phyloP scores from a whole-genome alignment of 805 yeast genomes.

The Sugiyamaella smithiae region DNA sequence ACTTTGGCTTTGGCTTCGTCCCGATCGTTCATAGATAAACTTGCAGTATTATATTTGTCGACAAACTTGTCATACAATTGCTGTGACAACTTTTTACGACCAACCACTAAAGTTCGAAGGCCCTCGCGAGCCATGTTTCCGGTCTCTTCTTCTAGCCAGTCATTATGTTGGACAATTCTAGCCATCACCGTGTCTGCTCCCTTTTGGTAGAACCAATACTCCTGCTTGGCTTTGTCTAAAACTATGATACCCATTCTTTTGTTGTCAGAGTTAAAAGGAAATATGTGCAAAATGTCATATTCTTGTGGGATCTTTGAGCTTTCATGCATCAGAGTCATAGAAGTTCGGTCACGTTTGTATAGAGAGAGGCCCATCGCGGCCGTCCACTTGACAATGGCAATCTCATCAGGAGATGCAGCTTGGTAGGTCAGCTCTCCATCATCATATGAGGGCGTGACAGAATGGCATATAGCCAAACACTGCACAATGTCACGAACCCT shows the following conservation, averaged over 20 bases:
- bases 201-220: slow-evolving; percentile 80
- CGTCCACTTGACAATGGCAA: slow-evolving; percentile 92
- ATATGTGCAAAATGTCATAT: slow-evolving; percentile 72
- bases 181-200: slow-evolving; percentile 98
- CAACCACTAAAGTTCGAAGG: slow-evolving; percentile 88
- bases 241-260: slow-evolving; percentile 94
- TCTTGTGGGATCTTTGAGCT: slow-evolving; percentile 46
- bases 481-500: slow-evolving; percentile 77
- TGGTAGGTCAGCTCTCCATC: slow-evolving; percentile 78
- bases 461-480: slow-evolving; percentile 92
- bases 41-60: slow-evolving; percentile 64
- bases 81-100: slow-evolving; percentile 65
- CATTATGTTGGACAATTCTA: slow-evolving; percentile 75
- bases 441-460: slow-evolving; percentile 90
- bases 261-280: slow-evolving; percentile 94
- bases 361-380: slow-evolving; percentile 81
- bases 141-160: slow-evolving; percentile 98
- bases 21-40: slow-evolving; percentile 74
- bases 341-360: slow-evolving; percentile 75
- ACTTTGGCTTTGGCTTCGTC: slow-evolving; percentile 71
- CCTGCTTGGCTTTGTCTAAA: slow-evolving; percentile 58
- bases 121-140: slow-evolving; percentile 99
- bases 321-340: slow-evolving; percentile 64
- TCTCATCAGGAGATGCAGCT: slow-evolving; percentile 98
- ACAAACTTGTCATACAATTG: slow-evolving; percentile 61